These are phyloP conservation scores for Drechslera avenae DNA, from an alignment of 2,329 filamentous ascomycete genomes.

Conservation along the genomic window DNA sequence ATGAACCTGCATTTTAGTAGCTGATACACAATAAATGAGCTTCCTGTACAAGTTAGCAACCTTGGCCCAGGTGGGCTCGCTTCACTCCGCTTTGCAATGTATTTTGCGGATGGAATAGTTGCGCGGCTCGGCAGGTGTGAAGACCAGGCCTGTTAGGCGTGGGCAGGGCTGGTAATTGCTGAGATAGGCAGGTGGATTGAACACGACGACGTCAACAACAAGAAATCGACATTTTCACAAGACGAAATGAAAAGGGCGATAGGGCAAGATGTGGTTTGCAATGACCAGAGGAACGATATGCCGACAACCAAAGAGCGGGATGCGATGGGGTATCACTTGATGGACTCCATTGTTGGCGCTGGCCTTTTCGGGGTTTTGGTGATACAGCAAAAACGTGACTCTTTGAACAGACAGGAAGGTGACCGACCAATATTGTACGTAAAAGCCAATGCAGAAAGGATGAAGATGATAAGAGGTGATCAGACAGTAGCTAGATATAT, in stretches of 20 bases:
- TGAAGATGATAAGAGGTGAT: too few species aligned
- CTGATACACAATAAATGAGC: conserved; percentile 23
- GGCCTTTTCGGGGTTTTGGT: too few species aligned
- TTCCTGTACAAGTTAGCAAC: conserved; percentile 37
- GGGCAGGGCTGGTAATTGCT: conserved; percentile 33
- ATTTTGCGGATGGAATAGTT: conserved; percentile 11
- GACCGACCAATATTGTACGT: too few species aligned
- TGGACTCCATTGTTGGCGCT: too few species aligned
- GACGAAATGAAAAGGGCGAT: not conserved
- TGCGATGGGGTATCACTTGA: not conserved
- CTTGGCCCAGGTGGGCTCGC: conserved; percentile 10
- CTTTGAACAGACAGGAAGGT: too few species aligned
- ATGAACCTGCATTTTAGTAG: conserved; percentile 11
- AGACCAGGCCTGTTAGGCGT: conserved; percentile 21
- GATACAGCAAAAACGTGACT: too few species aligned
- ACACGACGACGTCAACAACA: conserved; percentile 4
- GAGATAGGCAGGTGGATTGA: conserved; percentile 32
- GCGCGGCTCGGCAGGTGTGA: conserved; percentile 34
- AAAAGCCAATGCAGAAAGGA: too few species aligned
- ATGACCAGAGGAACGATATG: not conserved
- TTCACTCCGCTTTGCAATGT: conserved; percentile 13
- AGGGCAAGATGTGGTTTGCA: not conserved
- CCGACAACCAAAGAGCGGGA: not conserved
- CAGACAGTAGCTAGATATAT: too few species aligned
- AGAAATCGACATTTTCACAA: not conserved